Base-by-base conservation (phyloP, 495 filamentous ascomycete genomes). In the Hypoxylon trugodes region DNA sequence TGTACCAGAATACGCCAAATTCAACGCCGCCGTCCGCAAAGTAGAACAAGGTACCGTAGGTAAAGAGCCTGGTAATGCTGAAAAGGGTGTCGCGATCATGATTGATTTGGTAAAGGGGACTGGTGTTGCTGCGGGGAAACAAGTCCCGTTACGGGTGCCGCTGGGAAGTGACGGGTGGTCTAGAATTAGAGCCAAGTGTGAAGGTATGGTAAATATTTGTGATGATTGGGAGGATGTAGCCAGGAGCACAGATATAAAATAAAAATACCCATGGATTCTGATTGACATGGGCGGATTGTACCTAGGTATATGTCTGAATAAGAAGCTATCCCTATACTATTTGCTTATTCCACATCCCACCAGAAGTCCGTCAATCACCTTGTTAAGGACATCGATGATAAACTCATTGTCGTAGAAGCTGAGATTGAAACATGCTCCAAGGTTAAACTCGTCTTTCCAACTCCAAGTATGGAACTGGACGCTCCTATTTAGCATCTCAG, bases 101-200 rank as follows among this genome's bases (percentile, higher is more conserved):
- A 60, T 81, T 15, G 77, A 82, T 59, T 36, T 79, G 10, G 75
- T 80, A 0, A 69, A 73, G 13, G 72, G 73, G 0, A 72, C 77
- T 22, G 73, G 76, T 37, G 74, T 80, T 9, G 70, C 62, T 16
- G 54, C 67, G 0, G 76, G 70, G 9, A 69, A 73, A 37, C 59
- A 57, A 2, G 69, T 83, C 2, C 80, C 81, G 9, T 59, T 84
- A 12, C 62, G 77, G 6, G 57, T 82, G 32, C 79, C 81, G 5
- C 60, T 84, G 4, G 81, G 82, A 6, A 73, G 59, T 10, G 78
- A 79, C 52, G 68, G 74, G 8, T 82, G 75, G 73, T 66, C 54
- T 2, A 45, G 74, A 46, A 50, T 76, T 6, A 77, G 73, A 72
- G 40, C 36, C 21, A 76, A 76, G 32, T 61, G 66, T 10, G 64